phyloP scores from a whole-genome alignment of 192 early-diverging fungal species.

The Dissophora globulifera region DNA sequence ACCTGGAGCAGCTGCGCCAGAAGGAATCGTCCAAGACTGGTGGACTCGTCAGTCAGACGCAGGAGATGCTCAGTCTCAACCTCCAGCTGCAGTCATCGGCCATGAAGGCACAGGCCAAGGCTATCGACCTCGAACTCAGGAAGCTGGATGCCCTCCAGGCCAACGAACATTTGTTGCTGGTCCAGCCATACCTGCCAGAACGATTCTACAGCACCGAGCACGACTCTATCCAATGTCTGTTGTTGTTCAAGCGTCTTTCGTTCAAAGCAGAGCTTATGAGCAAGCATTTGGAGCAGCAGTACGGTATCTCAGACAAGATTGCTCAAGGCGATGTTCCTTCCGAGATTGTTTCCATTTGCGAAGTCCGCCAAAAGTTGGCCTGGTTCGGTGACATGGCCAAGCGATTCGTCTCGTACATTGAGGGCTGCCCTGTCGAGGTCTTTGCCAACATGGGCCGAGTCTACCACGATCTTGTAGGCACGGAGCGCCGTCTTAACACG shows the following conservation, averaged over 20 bases:
- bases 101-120: conserved; percentile 87
- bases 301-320: conserved; percentile 68
- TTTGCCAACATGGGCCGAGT: conserved; percentile 80
- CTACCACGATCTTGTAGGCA: conserved; percentile 80
- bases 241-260: conserved; percentile 83
- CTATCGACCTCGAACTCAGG: conserved; percentile 90
- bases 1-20: conserved; percentile 77
- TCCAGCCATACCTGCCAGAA: conserved; percentile 85
- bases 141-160: conserved; percentile 90
- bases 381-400: conserved; percentile 75
- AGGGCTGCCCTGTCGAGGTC: conserved; percentile 71
- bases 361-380: conserved; percentile 70
- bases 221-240: conserved; percentile 75
- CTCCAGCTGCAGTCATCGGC: conserved; percentile 83
- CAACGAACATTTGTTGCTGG: conserved; percentile 70
- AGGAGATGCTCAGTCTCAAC: conserved; percentile 84
- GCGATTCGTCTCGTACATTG: conserved; percentile 75
- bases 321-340: conserved; percentile 59
- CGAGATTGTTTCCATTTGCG: conserved; percentile 65
- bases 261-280: conserved; percentile 85
- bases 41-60: conserved; percentile 72
- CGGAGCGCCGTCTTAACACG: conserved; percentile 80
- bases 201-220: conserved; percentile 85
- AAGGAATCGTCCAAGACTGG: conserved; percentile 64
- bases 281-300: conserved; percentile 74